A percentile compares a stretch with the other conserved stretches of the same genome.
These are phyloP conservation scores for Arabis hirsuta DNA, from an alignment of 345 rosid species.

Conservation along the genomic window DNA sequence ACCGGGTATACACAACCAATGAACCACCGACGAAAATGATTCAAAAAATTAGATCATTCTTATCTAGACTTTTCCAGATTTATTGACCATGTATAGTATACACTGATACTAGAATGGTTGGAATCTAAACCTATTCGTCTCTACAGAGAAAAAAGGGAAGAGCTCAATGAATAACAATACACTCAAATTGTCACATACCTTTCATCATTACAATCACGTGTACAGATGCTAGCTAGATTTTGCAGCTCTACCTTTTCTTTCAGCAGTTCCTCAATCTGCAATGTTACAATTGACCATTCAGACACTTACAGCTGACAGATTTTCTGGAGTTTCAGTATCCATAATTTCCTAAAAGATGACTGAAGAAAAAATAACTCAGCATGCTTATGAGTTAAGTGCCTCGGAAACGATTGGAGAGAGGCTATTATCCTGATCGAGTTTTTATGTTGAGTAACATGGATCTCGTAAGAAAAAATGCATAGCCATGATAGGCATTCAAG, in stretches of 20 bases:
- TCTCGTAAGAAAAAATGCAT: conserved; percentile 20
- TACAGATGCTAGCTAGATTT: conserved; percentile 71
- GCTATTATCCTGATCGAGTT: conserved; percentile 19
- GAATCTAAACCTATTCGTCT: no score
- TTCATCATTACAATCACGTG: conserved; percentile 68
- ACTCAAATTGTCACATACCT: conserved; percentile 56
- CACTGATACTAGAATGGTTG: no score
- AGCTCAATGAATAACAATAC: conserved; percentile 18
- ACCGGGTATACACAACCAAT: no score
- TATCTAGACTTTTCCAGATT: no score
- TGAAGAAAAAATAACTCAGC: conserved; percentile 10
- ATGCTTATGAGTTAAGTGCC: conserved; percentile 18
- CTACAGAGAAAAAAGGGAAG: not conserved
- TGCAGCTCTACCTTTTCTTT: conserved; percentile 76
- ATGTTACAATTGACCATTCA: conserved; percentile 29
- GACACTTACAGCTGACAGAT: conserved; percentile 15
- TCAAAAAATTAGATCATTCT: no score
- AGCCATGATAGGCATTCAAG: conserved; percentile 2
- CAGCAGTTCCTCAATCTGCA: conserved; percentile 81
- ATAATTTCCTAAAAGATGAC: conserved; percentile 8
- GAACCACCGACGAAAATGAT: no score
- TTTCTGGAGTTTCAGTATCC: conserved; percentile 16
- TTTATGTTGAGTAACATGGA: not conserved
- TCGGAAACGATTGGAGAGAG: conserved; percentile 4
- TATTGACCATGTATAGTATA: no score